Evolutionary conservation across 495 filamentous ascomycete genomes (phyloP).

Genomic region (Zalerion maritima): DNA sequence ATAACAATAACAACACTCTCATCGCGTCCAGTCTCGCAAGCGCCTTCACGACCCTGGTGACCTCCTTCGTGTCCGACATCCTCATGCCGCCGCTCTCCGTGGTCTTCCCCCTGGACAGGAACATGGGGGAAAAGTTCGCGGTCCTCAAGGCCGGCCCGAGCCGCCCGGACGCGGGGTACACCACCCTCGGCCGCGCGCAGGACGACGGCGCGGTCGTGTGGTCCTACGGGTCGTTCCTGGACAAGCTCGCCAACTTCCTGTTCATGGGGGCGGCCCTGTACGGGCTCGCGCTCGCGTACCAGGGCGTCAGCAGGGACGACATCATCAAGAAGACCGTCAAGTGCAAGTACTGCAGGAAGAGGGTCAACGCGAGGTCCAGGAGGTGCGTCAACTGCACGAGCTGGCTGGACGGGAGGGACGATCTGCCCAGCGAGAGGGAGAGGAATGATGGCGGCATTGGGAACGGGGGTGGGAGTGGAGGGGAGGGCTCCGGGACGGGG

Average conservation of each 20-base stretch:
- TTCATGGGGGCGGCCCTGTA: constrained; percentile 54
- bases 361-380: constrained; percentile 46
- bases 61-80: constrained; percentile 57
- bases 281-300: constrained; percentile 48
- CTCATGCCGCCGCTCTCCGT: constrained; percentile 54
- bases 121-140: constrained; percentile 64
- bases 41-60: constrained; percentile 58
- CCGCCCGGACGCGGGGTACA: constrained; percentile 41
- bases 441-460: too few relatives aligned
- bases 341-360: constrained; percentile 59
- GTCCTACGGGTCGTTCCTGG: constrained; percentile 61
- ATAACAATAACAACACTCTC: constrained; percentile 1
- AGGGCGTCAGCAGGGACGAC: constrained; percentile 41
- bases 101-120: constrained; percentile 51
- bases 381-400: constrained; percentile 61
- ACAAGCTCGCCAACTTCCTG: constrained; percentile 49
- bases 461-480: too few relatives aligned
- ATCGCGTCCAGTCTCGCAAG: constrained; percentile 40
- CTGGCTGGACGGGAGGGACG: constrained; percentile 67
- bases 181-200: constrained; percentile 50
- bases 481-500: too few relatives aligned
- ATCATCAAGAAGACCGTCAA: constrained; percentile 58
- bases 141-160: constrained; percentile 43
- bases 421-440: too few relatives aligned
- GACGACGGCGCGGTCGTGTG: constrained; percentile 58